Evolutionary conservation across 257 asterid genomes (phyloP), one percentile per base, ranked within the genome.

Genomic region (Gentiana dahurica): DNA sequence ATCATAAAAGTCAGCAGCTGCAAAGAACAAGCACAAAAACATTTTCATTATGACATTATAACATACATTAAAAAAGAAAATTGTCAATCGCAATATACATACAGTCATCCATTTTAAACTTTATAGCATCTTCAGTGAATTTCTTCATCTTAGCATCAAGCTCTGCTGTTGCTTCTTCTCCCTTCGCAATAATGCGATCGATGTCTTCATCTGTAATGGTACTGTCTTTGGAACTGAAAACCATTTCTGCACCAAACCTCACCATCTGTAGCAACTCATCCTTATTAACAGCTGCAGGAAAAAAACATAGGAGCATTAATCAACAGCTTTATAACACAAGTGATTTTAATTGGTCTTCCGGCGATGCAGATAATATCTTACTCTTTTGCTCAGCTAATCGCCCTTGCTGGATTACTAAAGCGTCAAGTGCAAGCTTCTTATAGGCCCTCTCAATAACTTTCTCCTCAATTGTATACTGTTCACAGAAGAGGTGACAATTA

Each of bases 171-270:
- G 97, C 89, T 77, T 92, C 99, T 82, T 92, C 97, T 72, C 99
- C 99, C 75, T 88, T 88, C 54, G 99, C 99, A 73, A 92, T 92
- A 47, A 92, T 92, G 58, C 99, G 82, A 67, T 92, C 99, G 49
- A 92, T 88, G 77, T 92, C 99, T 69, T 92, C 99, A 75, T 92
- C 99, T 1, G 99, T 92, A 65, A 92, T 92, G 13, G 99, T 92
- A 79, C 99, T 88, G 74, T 88, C 99, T 76, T 92, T 92, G 72
- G 97, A 88, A 67, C 95, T 88, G 85, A 92, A 92, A 70, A 92
- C 99, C 99, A 92, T 92, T 82, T 88, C 99, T 62, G 99, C 99
- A 68, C 99, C 99, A 77, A 88, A 92, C 61, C 99, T 80, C 69
- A 92, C 97, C 99, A 85, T 92, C 75, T 92, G 97, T 59, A 92